Evolutionary conservation across 2,329 filamentous ascomycete genomes (phyloP).

Genomic region (Colletotrichum orbiculare): DNA sequence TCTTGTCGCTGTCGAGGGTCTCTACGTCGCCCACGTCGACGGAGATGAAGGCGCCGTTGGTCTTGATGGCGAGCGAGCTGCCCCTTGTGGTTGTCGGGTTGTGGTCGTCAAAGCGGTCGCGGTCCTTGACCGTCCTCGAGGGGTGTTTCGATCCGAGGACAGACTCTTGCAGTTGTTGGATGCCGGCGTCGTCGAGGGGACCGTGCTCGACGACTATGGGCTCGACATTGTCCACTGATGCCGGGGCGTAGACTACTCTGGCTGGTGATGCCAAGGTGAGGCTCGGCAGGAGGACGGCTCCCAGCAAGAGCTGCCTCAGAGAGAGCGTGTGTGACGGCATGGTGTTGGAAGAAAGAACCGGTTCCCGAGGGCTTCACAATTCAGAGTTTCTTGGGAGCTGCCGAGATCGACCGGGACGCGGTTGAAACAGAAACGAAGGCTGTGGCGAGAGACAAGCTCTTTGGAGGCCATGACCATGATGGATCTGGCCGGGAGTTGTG

Average conservation of each 20-base stretch:
- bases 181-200: conserved; percentile 6
- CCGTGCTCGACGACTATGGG: conserved; percentile 20
- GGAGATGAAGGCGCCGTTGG: conserved; percentile 12
- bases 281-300: background rate
- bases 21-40: conserved; percentile 25
- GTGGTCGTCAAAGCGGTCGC: conserved; percentile 10
- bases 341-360: background rate
- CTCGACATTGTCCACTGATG: background rate
- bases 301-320: conserved; percentile 5
- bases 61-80: conserved; percentile 6
- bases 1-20: conserved; percentile 1
- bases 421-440: no score
- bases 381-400: background rate
- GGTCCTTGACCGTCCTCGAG: background rate
- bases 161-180: conserved; percentile 17
- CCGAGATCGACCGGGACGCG: background rate
- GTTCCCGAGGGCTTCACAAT: background rate
- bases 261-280: conserved; percentile 1
- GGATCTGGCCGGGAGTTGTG: no score
- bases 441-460: no score
- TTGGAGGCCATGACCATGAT: no score
- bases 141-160: background rate
- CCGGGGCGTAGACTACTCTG: background rate
- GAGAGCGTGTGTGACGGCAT: conserved; percentile 8
- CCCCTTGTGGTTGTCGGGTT: background rate